phyloP scores from a whole-genome alignment of 192 early-diverging fungal species.

The Coemansia sp. region DNA sequence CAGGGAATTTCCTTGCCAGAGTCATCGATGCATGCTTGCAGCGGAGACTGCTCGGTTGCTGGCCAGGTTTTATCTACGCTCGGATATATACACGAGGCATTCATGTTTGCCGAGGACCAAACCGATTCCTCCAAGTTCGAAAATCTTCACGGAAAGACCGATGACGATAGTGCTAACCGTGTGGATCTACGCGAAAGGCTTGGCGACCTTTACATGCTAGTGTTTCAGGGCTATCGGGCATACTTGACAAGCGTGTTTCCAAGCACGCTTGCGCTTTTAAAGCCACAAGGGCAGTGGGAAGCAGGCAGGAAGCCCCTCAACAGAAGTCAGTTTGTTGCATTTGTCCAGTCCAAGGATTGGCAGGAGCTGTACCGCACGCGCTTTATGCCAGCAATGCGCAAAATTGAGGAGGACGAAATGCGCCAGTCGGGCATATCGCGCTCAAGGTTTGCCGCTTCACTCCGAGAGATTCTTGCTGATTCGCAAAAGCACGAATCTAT shows the following conservation, averaged over 20 bases:
- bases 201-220: slow-evolving; percentile 26
- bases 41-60: slow-evolving; percentile 15
- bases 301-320: background rate
- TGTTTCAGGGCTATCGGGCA: slow-evolving; percentile 26
- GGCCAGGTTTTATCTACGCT: slow-evolving; percentile 20
- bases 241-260: slow-evolving; percentile 2
- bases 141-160: background rate
- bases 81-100: slow-evolving; percentile 46
- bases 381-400: slow-evolving; percentile 47
- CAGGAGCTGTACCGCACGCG: slow-evolving; percentile 31
- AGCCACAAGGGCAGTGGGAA: background rate
- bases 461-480: slow-evolving; percentile 22
- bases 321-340: slow-evolving; percentile 12
- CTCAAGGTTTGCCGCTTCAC: slow-evolving; percentile 19
- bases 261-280: background rate
- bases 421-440: slow-evolving; percentile 16
- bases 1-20: background rate
- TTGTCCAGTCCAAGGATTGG: slow-evolving; percentile 26
- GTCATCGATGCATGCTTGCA: background rate
- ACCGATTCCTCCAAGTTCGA: background rate
- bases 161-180: background rate
- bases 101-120: slow-evolving; percentile 44
- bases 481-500: slow-evolving; percentile 16
- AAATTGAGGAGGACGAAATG: slow-evolving; percentile 39
- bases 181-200: slow-evolving; percentile 13